Evolutionary conservation across 352 stramenopile species (phyloP), one percentile per base, ranked within the genome.

Genomic region (Thalassiosira delicatula): DNA sequence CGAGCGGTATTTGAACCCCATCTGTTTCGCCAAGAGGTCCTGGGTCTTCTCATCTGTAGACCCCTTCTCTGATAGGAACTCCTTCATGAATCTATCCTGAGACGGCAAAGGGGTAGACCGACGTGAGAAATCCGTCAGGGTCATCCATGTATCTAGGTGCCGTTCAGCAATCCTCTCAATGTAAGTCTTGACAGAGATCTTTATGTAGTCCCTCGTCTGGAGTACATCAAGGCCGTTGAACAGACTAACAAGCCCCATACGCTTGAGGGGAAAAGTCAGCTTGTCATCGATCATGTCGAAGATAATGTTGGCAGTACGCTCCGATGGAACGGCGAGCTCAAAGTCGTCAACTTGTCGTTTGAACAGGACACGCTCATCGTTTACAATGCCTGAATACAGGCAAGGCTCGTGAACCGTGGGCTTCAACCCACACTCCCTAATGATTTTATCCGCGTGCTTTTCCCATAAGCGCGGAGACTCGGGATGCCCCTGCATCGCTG

Each of bases 221-320:
- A 67, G 25, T 23, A 86, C 46, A 59, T 86, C 61, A 33, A 86
- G 23, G 7, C 79, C 79, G 71, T 84, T 87, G 65, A 76, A 87
- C 33, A 74, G 30, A 17, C 23, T 23, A 2, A 79, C 17, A 0
- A 82, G 21, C 8, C 70, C 70, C 30, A 79, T 46, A 1, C 71
- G 54, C 25, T 79, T 83, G 2, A 82, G n/a, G 11, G 67, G 53
- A 35, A 80, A 63, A 2, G 25, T 75, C 0, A 86, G 27, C 4
- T 69, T 1, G 8, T 76, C 53, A n/a, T 56, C 61, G 19, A 88
- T 62, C 0, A 83, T 67, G 23, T 74, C 53, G 11, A 70, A 63
- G 0, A 82, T 62, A 30, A 68, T 37, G 21, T 82, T 72, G 3
- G 53, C 65, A 57, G 68, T 84, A 8, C 76, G 30, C 7, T 42